Base-by-base conservation (phyloP, 2,329 filamentous ascomycete species). In the Alternaria longipes region DNA sequence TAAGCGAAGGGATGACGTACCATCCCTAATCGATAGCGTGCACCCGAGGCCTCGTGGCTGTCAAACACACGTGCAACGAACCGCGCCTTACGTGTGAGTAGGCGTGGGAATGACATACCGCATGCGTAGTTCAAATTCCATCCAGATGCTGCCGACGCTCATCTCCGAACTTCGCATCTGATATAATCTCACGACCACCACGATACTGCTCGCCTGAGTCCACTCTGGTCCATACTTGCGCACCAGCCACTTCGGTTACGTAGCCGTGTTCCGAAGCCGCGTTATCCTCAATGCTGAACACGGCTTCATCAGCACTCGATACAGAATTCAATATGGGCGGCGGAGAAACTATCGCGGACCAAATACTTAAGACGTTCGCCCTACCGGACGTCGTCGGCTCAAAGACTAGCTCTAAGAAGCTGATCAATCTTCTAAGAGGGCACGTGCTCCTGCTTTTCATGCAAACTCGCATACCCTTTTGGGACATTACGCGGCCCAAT, bases 351-450 rank as follows among this genome's bases (percentile, higher is more conserved):
- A 58, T 62, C 46, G 59, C 59, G 28, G 55, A 62, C 58, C 47
- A 64, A 44, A 63, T 54, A 9, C 58, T 60, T 18, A 56, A 52
- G 40, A 56, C 49, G 49, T 64, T 64, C 51, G 70, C 68, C 41
- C 73, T 77, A 30, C 76, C 75, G 30, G 72, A 76, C 52, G 69
- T 74, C 3, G 67, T 63, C 49, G 69, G 72, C n/a, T 75, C 73
- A 26, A 56, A 63, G 32, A 74, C 60, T 40, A 73, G 70, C 62
- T 66, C 69, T 4, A 75, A 77, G 60, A 73, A 69, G 59, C 68
- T 77, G 56, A 77, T 78, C 63, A 78, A 78, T 70, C 65, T 78
- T 55, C 62, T 78, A 40, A 71, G 73, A 71, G 75, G 75, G 74
- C 68, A 72, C 63, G 73, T 72, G 63, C 67, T 60, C 51, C 11